Conservation (phyloP, 2,329 filamentous ascomycete species). For the Ascomycota sp. region DNA sequence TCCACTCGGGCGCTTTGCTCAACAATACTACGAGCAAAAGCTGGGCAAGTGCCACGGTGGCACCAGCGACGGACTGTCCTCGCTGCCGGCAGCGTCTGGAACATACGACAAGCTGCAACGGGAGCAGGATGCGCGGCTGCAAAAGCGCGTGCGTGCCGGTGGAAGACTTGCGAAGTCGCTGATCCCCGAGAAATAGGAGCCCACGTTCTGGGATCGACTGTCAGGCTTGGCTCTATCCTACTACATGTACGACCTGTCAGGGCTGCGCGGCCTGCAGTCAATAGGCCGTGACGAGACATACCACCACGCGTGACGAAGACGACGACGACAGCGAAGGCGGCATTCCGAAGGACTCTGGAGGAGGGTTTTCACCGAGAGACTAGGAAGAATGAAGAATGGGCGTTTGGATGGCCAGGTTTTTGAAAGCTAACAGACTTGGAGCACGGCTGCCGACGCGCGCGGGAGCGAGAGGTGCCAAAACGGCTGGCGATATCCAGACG, state of each 20-base stretch:
- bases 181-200: slow-evolving; percentile 39
- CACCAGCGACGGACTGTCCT: slow-evolving; percentile 37
- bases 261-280: slow-evolving; percentile 7
- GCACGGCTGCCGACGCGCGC: too few relatives aligned
- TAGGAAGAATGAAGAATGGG: too few relatives aligned
- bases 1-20: slow-evolving; percentile 61
- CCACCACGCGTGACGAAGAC: slow-evolving; percentile 2
- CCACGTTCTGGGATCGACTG: slow-evolving; percentile 18
- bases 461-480: too few relatives aligned
- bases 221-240: slow-evolving; percentile 17
- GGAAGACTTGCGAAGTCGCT: slow-evolving; percentile 48
- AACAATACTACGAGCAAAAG: slow-evolving; percentile 70
- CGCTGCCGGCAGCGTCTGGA: slow-evolving; percentile 29
- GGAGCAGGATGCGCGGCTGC: slow-evolving; percentile 48
- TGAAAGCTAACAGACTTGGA: too few relatives aligned
- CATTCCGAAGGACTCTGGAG: too few relatives aligned
- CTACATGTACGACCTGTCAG: slow-evolving; percentile 12
- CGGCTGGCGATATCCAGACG: too few relatives aligned
- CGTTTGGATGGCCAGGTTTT: too few relatives aligned
- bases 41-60: slow-evolving; percentile 23
- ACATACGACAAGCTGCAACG: slow-evolving; percentile 29
- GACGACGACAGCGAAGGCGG: background rate
- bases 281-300: slow-evolving; percentile 3
- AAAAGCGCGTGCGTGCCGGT: slow-evolving; percentile 63
- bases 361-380: too few relatives aligned